Conservation (phyloP, 2,329 filamentous ascomycete genomes). For the Cladophialophora carrionii region DNA sequence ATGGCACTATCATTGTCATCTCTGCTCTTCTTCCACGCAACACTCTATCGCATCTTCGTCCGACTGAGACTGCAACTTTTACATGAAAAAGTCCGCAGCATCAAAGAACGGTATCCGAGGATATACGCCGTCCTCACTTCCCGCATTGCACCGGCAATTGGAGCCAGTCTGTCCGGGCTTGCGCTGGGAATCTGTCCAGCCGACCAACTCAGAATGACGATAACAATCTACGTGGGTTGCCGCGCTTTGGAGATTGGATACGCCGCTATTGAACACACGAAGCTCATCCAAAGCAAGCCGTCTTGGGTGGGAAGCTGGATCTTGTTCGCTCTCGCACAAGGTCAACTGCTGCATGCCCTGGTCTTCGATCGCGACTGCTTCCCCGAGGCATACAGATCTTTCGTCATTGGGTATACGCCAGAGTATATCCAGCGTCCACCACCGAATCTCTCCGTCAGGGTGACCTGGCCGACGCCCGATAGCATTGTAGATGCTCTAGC, state of each 20-base stretch:
- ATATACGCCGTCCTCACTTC: slow-evolving; percentile 77
- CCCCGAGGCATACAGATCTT: slow-evolving; percentile 64
- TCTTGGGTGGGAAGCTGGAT: slow-evolving; percentile 87
- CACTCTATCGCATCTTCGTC: slow-evolving; percentile 87
- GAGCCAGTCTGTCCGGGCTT: slow-evolving; percentile 82
- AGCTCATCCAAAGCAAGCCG: slow-evolving; percentile 67
- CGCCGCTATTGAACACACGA: slow-evolving; percentile 77
- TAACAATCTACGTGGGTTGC: slow-evolving; percentile 80
- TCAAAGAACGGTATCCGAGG: slow-evolving; percentile 79
- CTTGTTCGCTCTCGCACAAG: slow-evolving; percentile 74
- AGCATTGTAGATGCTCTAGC: slow-evolving; percentile 80
- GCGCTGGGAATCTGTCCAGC: slow-evolving; percentile 76
- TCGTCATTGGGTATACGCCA: slow-evolving; percentile 71
- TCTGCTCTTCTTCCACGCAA: slow-evolving; percentile 83
- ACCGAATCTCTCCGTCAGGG: slow-evolving; percentile 64
- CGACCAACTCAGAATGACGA: slow-evolving; percentile 72
- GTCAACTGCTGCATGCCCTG: slow-evolving; percentile 74
- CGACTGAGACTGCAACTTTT: slow-evolving; percentile 78
- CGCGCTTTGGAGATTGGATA: slow-evolving; percentile 83
- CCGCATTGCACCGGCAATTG: slow-evolving; percentile 82
- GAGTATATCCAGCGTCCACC: slow-evolving; percentile 79
- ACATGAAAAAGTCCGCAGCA: slow-evolving; percentile 76
- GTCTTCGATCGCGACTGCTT: slow-evolving; percentile 77
- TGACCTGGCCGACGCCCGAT: slow-evolving; percentile 74
- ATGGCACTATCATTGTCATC: slow-evolving; percentile 81